phyloP scores from a whole-genome alignment of 169 alveolate genomes.

The Plasmodium gallinaceum region DNA sequence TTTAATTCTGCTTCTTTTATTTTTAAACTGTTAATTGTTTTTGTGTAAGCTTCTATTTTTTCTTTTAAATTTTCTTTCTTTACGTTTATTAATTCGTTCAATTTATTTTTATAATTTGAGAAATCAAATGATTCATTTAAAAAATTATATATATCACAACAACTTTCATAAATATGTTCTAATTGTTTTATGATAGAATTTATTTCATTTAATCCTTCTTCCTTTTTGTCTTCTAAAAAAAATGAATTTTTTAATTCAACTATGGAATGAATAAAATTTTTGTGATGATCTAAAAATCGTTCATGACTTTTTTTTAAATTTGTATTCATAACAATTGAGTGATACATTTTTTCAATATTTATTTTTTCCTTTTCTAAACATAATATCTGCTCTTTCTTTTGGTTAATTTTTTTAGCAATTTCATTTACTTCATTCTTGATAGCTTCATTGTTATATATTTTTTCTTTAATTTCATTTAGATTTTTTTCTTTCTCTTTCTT shows the following conservation, averaged over 20 bases:
- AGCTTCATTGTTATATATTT: conserved; percentile 33
- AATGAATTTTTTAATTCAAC: not conserved
- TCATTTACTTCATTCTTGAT: conserved; percentile 39
- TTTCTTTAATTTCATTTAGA: conserved; percentile 9
- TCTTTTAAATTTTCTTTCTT: conserved; percentile 21
- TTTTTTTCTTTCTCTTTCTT: not conserved
- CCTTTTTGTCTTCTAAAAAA: not conserved
- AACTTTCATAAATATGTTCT: conserved; percentile 10
- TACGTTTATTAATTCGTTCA: conserved; percentile 7
- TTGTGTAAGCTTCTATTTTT: conserved; percentile 32
- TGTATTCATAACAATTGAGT: conserved; percentile 45
- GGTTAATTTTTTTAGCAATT: conserved; percentile 16
- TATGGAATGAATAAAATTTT: conserved; percentile 5
- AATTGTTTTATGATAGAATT: conserved; percentile 9
- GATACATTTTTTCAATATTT: conserved; percentile 56
- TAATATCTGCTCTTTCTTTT: conserved; percentile 59
- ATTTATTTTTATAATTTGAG: conserved; percentile 6
- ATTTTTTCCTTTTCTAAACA: conserved; percentile 63
- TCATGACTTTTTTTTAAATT: conserved; percentile 62
- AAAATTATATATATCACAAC: conserved; percentile 27
- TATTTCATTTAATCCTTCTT: conserved; percentile 6
- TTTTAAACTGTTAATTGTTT: conserved; percentile 37
- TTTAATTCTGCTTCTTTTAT: conserved; percentile 77
- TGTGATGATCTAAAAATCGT: conserved; percentile 29
- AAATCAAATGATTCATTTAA: conserved; percentile 30